phyloP scores from a whole-genome alignment of 495 filamentous ascomycete species.

The Hamigera avellanea region DNA sequence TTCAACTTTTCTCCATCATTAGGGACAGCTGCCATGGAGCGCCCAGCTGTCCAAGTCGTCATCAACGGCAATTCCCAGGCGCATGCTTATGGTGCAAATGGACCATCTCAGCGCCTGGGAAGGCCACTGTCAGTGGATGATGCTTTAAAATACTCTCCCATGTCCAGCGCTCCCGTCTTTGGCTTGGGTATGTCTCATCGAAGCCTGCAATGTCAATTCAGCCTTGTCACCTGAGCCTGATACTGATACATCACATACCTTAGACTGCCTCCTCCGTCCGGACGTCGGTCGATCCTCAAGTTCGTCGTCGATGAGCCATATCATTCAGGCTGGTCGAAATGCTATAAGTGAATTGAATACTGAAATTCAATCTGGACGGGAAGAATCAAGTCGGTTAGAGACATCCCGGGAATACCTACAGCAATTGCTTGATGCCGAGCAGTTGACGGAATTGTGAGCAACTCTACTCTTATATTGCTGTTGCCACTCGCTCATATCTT shows the following conservation, averaged over 20 bases:
- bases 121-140: slow-evolving; percentile 59
- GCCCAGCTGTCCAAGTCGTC: slow-evolving; percentile 33
- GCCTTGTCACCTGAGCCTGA: slow-evolving; percentile 7
- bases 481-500: slow-evolving; percentile 8
- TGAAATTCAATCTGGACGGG: slow-evolving; percentile 26
- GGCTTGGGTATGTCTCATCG: slow-evolving; percentile 49
- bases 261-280: slow-evolving; percentile 29
- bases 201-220: not conserved
- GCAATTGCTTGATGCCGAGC: slow-evolving; percentile 52
- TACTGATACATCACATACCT: slow-evolving; percentile 8
- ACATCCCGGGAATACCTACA: slow-evolving; percentile 53
- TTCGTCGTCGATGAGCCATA: slow-evolving; percentile 34
- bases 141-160: slow-evolving; percentile 82
- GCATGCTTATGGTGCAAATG: slow-evolving; percentile 15
- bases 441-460: slow-evolving; percentile 65
- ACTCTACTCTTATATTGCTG: slow-evolving; percentile 2
- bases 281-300: slow-evolving; percentile 31
- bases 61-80: slow-evolving; percentile 27
- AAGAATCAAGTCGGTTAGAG: slow-evolving; percentile 29
- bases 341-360: slow-evolving; percentile 26
- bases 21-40: slow-evolving; percentile 25
- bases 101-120: slow-evolving; percentile 15
- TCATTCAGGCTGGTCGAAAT: slow-evolving; percentile 32
- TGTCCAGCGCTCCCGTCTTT: slow-evolving; percentile 83
- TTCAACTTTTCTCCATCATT: slow-evolving; percentile 5